Base-by-base conservation (phyloP, 345 rosid genomes). In the Boechera divaricarpa region DNA sequence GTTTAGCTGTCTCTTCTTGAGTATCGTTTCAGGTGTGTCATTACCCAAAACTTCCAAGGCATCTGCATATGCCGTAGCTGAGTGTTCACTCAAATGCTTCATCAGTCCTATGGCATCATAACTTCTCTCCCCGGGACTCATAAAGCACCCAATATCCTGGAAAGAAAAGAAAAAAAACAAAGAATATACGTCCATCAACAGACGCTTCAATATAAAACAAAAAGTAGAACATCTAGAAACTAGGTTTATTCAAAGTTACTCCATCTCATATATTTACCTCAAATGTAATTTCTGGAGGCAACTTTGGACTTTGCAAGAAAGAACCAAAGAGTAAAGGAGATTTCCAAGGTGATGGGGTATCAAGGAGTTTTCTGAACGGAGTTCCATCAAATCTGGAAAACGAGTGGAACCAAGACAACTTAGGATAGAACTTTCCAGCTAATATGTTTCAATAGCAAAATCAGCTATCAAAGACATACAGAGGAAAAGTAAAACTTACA, bases 291-390 rank as follows among this genome's bases (percentile, higher is more conserved):
- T 94, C 97, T 55, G 97, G 89, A 72, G 89, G 88, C 69, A 90
- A 56, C 74, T 88, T 85, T 63, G 97, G 92, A 57, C 97, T 96
- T 21, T 88, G 88, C 57, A 86, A 65, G 76, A 96, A 90, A 32
- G 97, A 82, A 81, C 90, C 87, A 54, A 96, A 76, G 83, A 88
- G 92, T 88, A 90, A 90, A 54, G 99, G 94, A 7, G 99, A 95
- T 75, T 87, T 96, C 99, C 99, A 93, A 24, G 96, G 96, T 32
- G 95, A 88, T 73, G 97, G 99, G 42, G 98, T 85, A 67, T 96
- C 93, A 4, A 93, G 78, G 42, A 88, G 91, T 81, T 92, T 86
- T 82, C 71, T 86, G 55, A 84, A 88, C 35, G 98, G 98, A 63
- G 98, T 95, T 45, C 82, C 96, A 69, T 93, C 89, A 74, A 91